These are phyloP conservation scores for Talaromyces sp. DNA, from an alignment of 2,329 filamentous ascomycete species.

Conservation along the genomic window DNA sequence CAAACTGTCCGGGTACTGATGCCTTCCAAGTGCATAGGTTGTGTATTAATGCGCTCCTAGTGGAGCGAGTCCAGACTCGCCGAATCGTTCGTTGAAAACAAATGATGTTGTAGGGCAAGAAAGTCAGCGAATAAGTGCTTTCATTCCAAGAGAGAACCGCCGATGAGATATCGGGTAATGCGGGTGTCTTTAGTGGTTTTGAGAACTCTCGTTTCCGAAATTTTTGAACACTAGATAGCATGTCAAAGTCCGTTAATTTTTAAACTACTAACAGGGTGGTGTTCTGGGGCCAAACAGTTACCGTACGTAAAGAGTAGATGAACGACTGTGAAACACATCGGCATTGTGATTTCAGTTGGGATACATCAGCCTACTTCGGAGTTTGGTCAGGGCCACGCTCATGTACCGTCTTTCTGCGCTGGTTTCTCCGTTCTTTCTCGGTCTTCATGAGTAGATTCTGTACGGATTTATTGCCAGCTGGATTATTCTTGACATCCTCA, in stretches of 20 bases:
- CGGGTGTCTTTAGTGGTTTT: neutral
- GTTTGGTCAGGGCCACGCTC: neutral
- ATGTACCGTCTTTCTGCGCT: constrained; percentile 19
- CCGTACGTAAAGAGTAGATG: neutral
- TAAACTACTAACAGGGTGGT: neutral
- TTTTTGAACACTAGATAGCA: neutral
- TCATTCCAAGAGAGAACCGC: no score
- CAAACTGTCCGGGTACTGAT: neutral
- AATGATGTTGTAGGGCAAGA: neutral
- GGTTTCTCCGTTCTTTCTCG: constrained; percentile 51
- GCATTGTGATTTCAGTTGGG: neutral
- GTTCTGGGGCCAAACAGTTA: neutral
- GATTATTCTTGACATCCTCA: constrained; percentile 52
- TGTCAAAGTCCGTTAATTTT: neutral
- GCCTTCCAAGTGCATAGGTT: neutral
- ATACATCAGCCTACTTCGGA: neutral
- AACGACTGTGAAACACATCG: no score
- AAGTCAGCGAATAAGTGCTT: neutral
- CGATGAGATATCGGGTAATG: neutral
- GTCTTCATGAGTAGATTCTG: constrained; percentile 60
- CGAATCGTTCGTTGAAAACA: neutral
- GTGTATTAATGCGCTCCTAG: neutral
- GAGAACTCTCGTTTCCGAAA: neutral
- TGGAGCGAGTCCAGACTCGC: neutral
- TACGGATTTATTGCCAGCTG: constrained; percentile 56